phyloP scores from a whole-genome alignment of 345 rosid species.

The Salix purpurea region DNA sequence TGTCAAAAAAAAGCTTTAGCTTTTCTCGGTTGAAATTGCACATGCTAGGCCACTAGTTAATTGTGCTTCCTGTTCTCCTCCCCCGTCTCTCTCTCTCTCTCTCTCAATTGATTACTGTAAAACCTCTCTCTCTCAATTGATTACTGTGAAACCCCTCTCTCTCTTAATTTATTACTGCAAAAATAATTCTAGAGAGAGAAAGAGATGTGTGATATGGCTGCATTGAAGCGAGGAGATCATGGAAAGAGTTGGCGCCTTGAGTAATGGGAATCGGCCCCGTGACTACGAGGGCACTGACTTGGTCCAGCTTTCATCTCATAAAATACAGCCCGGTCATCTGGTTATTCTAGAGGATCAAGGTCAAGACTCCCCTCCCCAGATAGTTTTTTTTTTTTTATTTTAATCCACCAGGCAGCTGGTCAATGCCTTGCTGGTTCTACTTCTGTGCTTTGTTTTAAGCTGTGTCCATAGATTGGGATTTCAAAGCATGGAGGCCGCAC shows the following conservation, averaged over 20 bases:
- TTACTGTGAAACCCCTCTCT: too few species aligned
- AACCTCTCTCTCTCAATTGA: too few species aligned
- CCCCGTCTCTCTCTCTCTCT: too few species aligned
- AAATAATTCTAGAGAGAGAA: neutral
- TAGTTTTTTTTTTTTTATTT: neutral
- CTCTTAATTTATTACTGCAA: neutral
- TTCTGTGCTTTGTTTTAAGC: neutral
- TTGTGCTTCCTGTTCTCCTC: too few species aligned
- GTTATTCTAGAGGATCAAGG: neutral
- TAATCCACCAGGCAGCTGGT: neutral
- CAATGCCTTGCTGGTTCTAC: neutral
- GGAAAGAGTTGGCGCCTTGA: neutral
- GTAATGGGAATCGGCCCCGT: conserved; percentile 13
- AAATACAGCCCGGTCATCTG: neutral
- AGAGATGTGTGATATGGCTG: neutral
- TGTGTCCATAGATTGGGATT: neutral
- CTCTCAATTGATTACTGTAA: too few species aligned
- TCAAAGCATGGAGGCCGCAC: neutral
- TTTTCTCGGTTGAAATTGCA: too few species aligned
- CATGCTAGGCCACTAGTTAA: conserved; percentile 6
- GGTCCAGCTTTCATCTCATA: neutral
- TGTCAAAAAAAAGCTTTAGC: neutral
- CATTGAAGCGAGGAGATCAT: conserved; percentile 7
- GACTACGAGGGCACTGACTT: neutral
- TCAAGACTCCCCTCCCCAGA: neutral